These are phyloP conservation scores for Silene noctiflora DNA, from an alignment of 179 eudicot species.

Conservation along the genomic window DNA sequence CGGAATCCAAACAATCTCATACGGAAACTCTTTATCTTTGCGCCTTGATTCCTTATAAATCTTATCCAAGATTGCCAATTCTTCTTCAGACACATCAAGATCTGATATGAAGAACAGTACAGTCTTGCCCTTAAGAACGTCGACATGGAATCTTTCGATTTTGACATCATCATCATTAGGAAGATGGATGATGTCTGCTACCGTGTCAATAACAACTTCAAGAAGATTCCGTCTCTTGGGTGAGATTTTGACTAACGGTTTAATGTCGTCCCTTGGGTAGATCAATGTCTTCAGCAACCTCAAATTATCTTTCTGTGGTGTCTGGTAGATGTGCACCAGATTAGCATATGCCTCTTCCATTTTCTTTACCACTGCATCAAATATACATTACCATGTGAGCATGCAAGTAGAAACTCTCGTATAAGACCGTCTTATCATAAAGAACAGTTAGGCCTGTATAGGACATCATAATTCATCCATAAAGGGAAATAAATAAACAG, in stretches of 20 bases:
- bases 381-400: background rate
- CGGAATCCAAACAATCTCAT: constrained; percentile 65
- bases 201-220: background rate
- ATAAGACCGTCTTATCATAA: too few relatives aligned
- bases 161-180: constrained; percentile 3
- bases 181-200: background rate
- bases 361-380: constrained; percentile 48
- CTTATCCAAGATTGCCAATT: constrained; percentile 38
- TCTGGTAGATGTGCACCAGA: constrained; percentile 42
- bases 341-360: constrained; percentile 26
- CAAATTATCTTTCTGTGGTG: constrained; percentile 42
- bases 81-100: constrained; percentile 46
- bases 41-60: constrained; percentile 37
- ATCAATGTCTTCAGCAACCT: constrained; percentile 45
- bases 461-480: too few relatives aligned
- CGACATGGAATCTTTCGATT: constrained; percentile 24
- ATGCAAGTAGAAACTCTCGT: too few relatives aligned
- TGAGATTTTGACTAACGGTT: constrained; percentile 40
- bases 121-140: constrained; percentile 21
- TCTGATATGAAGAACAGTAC: constrained; percentile 64
- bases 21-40: constrained; percentile 30
- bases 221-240: constrained; percentile 14
- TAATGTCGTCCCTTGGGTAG: constrained; percentile 39
- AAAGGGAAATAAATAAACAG: too few relatives aligned
- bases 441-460: too few relatives aligned